Evolutionary conservation across 2,329 filamentous ascomycete genomes (phyloP), one percentile per base, ranked within the genome.

Genomic region (Hymenoscyphus repandus): DNA sequence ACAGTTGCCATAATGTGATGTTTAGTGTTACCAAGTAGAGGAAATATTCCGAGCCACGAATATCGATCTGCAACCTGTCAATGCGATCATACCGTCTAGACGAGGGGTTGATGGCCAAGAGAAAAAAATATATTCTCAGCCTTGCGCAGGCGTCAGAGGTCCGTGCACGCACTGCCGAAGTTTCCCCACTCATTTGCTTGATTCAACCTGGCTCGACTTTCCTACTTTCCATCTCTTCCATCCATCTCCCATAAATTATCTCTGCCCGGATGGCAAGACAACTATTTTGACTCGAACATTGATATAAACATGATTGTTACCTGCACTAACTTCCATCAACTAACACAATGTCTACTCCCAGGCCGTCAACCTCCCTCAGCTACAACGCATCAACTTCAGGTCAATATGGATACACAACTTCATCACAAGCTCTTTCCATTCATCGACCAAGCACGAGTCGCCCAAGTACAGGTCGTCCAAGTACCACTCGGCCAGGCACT

Each of bases 1-100:
- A 91, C 72, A 5, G 90, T 95, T 60, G 90, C 82, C 90, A 95
- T 95, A n/a, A 30, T 41, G 42, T 32, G 12, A 33, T 64, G 3
- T 38, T 4, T 17, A 37, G 4, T 37, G 10, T 37, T 27, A 27
- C 22, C 22, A 27, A 27, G 22, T 27, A 27, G 22, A 7, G 7
- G 22, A 27, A 7, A 7, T 4, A 27, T 4, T 27, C 22, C 4
- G 7, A 27, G 34, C 3, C 34, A 37, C 34, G 10, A 37, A 37
- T 27, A 27, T 4, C 7, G 7, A 7, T 7, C 22, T 27, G 22
- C 22, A 4, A 7, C 22, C 22, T 4, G 22, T 27, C 22, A 27
- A 27, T 7, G 22, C 4, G 22, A 7, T 27, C 4, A 27, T 27
- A 27, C n/a, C n/a, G n/a, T n/a, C n/a, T n/a, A n/a, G n/a, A n/a